These are phyloP conservation scores for Catharanthus roseus DNA, from an alignment of 257 asterid species.

Conservation along the genomic window DNA sequence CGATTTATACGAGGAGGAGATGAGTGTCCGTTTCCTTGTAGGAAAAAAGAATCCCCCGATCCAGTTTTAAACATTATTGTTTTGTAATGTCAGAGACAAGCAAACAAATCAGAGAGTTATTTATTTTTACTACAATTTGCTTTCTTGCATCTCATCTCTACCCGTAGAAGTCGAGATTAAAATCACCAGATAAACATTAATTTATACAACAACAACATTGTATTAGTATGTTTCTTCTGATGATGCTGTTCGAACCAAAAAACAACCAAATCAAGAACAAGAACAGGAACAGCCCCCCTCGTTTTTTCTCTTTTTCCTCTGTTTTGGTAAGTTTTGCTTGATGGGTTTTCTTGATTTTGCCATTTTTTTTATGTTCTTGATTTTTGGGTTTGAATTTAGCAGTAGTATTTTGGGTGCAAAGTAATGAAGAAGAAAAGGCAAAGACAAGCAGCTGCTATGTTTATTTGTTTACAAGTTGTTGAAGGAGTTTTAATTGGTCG, in stretches of 20 bases:
- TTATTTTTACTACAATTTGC: not conserved
- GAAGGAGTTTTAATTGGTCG: constrained; percentile 40
- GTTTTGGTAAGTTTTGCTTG: not conserved
- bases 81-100: not conserved
- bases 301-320: not conserved
- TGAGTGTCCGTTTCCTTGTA: not conserved
- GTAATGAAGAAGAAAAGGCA: constrained; percentile 42
- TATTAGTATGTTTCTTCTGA: not conserved
- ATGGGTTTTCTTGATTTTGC: not conserved
- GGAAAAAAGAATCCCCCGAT: not conserved
- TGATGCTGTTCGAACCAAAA: not conserved
- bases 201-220: not conserved
- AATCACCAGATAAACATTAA: too few species aligned
- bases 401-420: too few species aligned
- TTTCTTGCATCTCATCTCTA: not conserved
- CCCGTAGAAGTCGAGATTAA: not conserved
- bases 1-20: constrained; percentile 1
- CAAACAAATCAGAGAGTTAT: not conserved
- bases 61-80: not conserved
- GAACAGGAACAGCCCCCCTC: not conserved
- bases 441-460: constrained; percentile 4
- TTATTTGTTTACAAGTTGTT: constrained; percentile 35
- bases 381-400: too few species aligned
- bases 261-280: not conserved
- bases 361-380: not conserved